Evolutionary conservation across 2,329 filamentous ascomycete genomes (phyloP), one percentile per base, ranked within the genome.

Genomic region (Immersiporthe knoxdaviesiana): DNA sequence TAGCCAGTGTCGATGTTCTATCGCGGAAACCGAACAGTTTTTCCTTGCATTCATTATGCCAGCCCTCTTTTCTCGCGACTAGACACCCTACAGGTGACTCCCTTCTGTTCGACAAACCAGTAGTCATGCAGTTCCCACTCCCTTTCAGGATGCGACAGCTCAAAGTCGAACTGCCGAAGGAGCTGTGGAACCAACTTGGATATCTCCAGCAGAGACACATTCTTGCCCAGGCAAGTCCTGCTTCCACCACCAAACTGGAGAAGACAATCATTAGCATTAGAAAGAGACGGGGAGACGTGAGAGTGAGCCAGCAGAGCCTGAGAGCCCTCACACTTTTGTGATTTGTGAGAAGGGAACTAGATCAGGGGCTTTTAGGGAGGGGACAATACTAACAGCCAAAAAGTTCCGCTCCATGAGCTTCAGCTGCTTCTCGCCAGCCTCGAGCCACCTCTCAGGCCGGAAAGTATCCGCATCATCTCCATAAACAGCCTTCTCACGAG

Each of bases 381-480:
- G 35, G 16, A 1, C 11, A 47, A n/a, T n/a, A n/a, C 59, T 18
- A 18, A 65, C 66, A 2, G 68, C 68, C n/a, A 73, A 62, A 18
- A 72, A 72, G 35, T 70, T 68, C 8, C 68, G 59, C 16, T 72
- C 70, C 77, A 82, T 83, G 7, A 50, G 56, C 21, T 75, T 75
- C n/a, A 76, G 72, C 62, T 77, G 74, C 37, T 77, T 77, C 1
- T 75, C 74, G 0, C 73, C 72, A 2, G 75, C 78, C 66, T 83
- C 77, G 6, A 87, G 72, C 83, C 84, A 87, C 50, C 85, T 77
- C 60, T 84, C 84, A 0, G 85, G 85, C n/a, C 79, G 76, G 74
- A 82, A 87, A 0, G 79, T 63, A 30, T 79, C 74, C 0, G 80
- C 79, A 69, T 84, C 81, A 0, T 74, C 69, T 3, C 82, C 81